These are phyloP conservation scores for Brasilioporus rufonigricans DNA, from an alignment of 768 basidiomycete species.

Conservation along the genomic window DNA sequence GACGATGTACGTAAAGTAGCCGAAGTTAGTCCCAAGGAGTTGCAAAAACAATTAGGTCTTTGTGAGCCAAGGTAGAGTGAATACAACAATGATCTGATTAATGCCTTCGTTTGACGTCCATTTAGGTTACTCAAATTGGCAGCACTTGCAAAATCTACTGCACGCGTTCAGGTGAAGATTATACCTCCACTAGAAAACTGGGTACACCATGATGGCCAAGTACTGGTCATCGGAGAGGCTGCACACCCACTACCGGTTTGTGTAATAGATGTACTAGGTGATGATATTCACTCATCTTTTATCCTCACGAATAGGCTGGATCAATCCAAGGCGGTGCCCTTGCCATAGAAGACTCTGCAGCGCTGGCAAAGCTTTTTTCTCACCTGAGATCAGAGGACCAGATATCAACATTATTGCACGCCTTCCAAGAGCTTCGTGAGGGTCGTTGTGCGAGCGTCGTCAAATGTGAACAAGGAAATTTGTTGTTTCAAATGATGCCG, in stretches of 20 bases:
- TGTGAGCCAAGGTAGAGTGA: conserved; percentile 39
- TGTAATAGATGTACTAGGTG: conserved; percentile 2
- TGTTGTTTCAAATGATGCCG: conserved; percentile 44
- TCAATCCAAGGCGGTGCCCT: conserved; percentile 51
- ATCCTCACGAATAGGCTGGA: conserved; percentile 41
- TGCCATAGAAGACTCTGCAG: conserved; percentile 61
- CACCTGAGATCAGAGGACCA: conserved; percentile 46
- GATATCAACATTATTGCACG: conserved; percentile 48
- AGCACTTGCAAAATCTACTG: conserved; percentile 32
- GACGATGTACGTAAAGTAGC: conserved; percentile 35
- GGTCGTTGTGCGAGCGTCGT: conserved; percentile 47
- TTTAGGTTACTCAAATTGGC: conserved; percentile 39
- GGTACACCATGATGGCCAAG: conserved; percentile 46
- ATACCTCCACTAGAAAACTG: conserved; percentile 44
- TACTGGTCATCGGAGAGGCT: conserved; percentile 59
- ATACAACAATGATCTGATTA: not conserved
- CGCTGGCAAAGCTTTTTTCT: conserved; percentile 57
- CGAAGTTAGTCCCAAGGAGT: conserved; percentile 31
- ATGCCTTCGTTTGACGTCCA: not conserved
- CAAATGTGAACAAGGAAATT: conserved; percentile 44
- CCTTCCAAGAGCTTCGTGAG: conserved; percentile 58
- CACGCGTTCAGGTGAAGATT: conserved; percentile 39
- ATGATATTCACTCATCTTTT: not conserved
- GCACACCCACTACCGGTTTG: conserved; percentile 56
- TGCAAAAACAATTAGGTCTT: conserved; percentile 27